Base-by-base conservation (phyloP, 2,329 filamentous ascomycete species). In the Calonectria henricotiae region DNA sequence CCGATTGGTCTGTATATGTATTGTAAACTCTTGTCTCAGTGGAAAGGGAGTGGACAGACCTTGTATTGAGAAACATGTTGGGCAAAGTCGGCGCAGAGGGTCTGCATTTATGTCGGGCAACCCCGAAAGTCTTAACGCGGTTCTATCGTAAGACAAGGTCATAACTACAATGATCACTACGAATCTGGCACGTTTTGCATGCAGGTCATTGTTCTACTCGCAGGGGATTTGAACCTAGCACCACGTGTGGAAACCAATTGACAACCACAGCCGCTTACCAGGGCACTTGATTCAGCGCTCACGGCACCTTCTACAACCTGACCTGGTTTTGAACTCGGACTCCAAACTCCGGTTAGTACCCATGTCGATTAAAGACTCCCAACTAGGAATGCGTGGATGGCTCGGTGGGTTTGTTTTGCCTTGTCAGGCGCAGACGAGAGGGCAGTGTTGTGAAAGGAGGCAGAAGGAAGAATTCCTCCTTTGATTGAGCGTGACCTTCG, bases 131-230 rank as follows among this genome's bases (percentile, higher is more conserved):
- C 8, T 73, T 64, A 35, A 72, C 60, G 58, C 64, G 35, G 25
- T 74, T 72, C 76, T 75, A 78, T 65, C 61, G 71, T 62, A 78
- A 65, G 11, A 69, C 72, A 20, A 71, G 30, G 55, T 76, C 74
- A 35, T 78, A 78, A 23, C 74, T 72, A 41, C 75, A 78, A n/a
- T 41, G 51, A 55, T 73, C 71, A 12, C 75, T 73, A 15, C 75
- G 60, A 27, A 72, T 60, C 72, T 71, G 43, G 37, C 76, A 77
- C 39, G 74, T 71, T 6, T 61, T 39, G 64, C 75, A 78, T 37
- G 72, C 60, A 1, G 76, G 75, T 9, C 67, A 72, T 51, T 77
- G 70, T 49, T 78, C 66, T 68, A 35, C 9, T 41, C 37, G n/a
- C 37, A 44, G 15, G 25, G 39, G 25, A 61, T 61, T 61, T 32